Conservation (phyloP, 148 eudicot species). For the Hydrangea macrophylla region DNA sequence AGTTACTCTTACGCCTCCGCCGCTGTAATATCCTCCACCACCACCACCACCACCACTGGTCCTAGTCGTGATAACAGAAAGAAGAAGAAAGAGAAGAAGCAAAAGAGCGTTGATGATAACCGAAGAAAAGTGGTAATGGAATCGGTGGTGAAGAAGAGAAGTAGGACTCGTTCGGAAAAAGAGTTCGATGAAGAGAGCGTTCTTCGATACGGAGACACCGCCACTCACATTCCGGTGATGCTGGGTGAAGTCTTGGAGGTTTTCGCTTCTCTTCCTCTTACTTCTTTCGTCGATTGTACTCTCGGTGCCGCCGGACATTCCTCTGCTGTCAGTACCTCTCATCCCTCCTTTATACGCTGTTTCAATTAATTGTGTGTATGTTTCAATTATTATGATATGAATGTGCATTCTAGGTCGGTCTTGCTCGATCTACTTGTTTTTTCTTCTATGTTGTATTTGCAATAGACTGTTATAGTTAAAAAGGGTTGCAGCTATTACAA, state of each 20-base stretch:
- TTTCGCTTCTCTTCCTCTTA: constrained; percentile 46
- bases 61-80: background rate
- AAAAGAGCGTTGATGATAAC: background rate
- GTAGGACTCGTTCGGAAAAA: constrained; percentile 77
- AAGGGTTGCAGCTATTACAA: too few relatives aligned
- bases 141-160: constrained; percentile 53
- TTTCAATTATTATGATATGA: background rate
- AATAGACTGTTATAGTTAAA: too few relatives aligned
- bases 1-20: background rate
- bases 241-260: constrained; percentile 85
- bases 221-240: constrained; percentile 79
- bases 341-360: background rate
- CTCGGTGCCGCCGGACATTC: constrained; percentile 97
- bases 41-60: background rate
- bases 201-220: constrained; percentile 44
- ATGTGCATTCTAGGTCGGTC: too few relatives aligned
- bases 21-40: background rate
- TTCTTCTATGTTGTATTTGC: too few relatives aligned
- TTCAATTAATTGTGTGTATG: constrained; percentile 1
- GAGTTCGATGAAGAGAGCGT: constrained; percentile 55
- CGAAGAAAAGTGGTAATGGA: background rate
- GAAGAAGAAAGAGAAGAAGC: background rate
- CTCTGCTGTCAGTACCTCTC: constrained; percentile 53
- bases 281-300: constrained; percentile 83
- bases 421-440: too few relatives aligned